Evolutionary conservation across 371 early-diverging fungal species (phyloP).

Genomic region (Mortierella sp.): DNA sequence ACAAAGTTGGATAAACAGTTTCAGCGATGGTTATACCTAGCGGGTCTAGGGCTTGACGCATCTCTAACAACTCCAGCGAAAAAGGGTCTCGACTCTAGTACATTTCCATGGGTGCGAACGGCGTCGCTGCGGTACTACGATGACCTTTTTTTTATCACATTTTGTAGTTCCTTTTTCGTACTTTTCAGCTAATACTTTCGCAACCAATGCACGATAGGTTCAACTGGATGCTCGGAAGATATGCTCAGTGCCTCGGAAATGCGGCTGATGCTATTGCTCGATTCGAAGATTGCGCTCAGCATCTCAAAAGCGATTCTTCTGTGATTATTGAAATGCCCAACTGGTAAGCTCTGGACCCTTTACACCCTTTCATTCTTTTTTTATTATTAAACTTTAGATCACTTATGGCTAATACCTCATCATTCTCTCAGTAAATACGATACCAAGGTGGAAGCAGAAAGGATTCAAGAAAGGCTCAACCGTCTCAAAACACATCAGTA

Average conservation of each 20-base stretch:
- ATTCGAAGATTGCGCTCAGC: slow-evolving; percentile 55
- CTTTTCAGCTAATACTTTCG: background rate
- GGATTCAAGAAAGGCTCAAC: slow-evolving; percentile 55
- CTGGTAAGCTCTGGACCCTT: slow-evolving; percentile 52
- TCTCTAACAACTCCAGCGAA: background rate
- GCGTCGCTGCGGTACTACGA: slow-evolving; percentile 15
- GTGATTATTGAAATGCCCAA: slow-evolving; percentile 29
- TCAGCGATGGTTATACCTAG: slow-evolving; percentile 41
- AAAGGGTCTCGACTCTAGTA: background rate
- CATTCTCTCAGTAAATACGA: slow-evolving; percentile 60
- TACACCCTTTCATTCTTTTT: background rate
- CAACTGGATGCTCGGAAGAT: slow-evolving; percentile 57
- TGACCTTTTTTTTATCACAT: background rate
- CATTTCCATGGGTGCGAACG: slow-evolving; percentile 12
- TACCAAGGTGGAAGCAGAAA: slow-evolving; percentile 33
- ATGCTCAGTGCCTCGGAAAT: slow-evolving; percentile 63
- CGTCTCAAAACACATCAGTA: slow-evolving; percentile 56
- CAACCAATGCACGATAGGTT: slow-evolving; percentile 6
- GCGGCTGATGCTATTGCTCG: slow-evolving; percentile 59
- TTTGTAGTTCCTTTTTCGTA: background rate
- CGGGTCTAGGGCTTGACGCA: slow-evolving; percentile 21
- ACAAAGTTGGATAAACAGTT: slow-evolving; percentile 28
- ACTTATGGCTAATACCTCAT: background rate
- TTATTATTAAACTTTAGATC: background rate
- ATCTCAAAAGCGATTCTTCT: slow-evolving; percentile 16